A percentile compares a stretch with the other conserved stretches of the same genome.
Conservation (phyloP, 2,329 filamentous ascomycete species). For the Fusarium oligoseptatum region DNA sequence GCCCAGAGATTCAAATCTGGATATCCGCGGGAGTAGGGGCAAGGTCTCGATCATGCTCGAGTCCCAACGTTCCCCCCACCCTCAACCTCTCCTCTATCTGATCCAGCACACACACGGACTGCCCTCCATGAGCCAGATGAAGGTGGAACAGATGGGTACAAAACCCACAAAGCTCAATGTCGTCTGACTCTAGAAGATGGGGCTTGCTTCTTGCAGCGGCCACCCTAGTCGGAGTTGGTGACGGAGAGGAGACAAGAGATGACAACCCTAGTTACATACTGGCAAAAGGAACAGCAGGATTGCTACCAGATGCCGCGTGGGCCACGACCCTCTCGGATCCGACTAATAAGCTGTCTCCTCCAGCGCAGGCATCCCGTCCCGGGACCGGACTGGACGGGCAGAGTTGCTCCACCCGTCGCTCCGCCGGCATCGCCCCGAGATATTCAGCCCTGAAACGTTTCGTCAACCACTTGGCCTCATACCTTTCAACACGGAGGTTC, state of each 20-base stretch:
- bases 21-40: conserved; percentile 1
- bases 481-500: conserved; percentile 1
- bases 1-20: conserved; percentile 19
- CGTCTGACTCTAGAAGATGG: conserved; percentile 34
- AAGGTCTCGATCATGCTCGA: conserved; percentile 6
- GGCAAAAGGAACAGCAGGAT: conserved; percentile 13
- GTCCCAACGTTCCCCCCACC: conserved; percentile 16
- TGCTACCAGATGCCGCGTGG: conserved; percentile 31
- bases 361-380: conserved; percentile 42
- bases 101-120: not conserved
- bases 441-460: conserved; percentile 18
- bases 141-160: conserved; percentile 27
- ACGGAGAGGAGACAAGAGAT: conserved; percentile 28
- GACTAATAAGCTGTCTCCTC: conserved; percentile 41
- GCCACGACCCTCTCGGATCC: conserved; percentile 15
- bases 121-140: not conserved
- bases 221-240: conserved; percentile 9
- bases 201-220: conserved; percentile 8
- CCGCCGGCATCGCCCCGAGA: conserved; percentile 22
- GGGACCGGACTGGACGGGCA: conserved; percentile 40
- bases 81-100: not conserved
- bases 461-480: not conserved
- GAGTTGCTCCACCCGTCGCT: conserved; percentile 23
- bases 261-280: conserved; percentile 17
- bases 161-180: conserved; percentile 27